Base-by-base conservation (phyloP, 306 rosid genomes). In the Malus fusca region DNA sequence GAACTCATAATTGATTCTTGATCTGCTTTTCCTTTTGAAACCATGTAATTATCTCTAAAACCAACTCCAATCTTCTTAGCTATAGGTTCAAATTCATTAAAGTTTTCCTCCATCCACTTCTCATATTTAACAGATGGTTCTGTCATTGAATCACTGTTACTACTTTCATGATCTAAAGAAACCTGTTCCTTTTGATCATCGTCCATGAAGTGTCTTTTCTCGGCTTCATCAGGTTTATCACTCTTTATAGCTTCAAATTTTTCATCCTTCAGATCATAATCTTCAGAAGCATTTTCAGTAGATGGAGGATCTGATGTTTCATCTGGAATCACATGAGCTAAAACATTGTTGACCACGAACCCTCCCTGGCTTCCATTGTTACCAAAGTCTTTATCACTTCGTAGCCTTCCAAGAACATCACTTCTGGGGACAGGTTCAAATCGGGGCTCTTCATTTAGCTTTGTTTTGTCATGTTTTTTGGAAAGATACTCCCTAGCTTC, bases 401-500 rank as follows among this genome's bases (percentile, higher is more conserved):
- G 83, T 63, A 70, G 82, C 80, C 79, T 80, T 75, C 66, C 71
- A 55, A 80, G 81, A 76, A 64, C 40, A 23, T 56, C 66, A 79
- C 76, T 79, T 71, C 85, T 87, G 55, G 60, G 46, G 75, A 73
- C 43, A 23, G 46, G 63, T 78, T 76, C 76, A 76, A 71, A 68
- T 72, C 48, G 76, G 26, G 72, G n/a, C 69, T 78, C 81, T 68
- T 68, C 61, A 71, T 70, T 61, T 51, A 76, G 55, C 72, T 75
- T 78, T 85, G 74, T 81, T 75, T 89, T 89, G 76, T 72, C 81
- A 76, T 55, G 74, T 80, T 82, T 92, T 72, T 55, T 83, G 3
- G 82, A 86, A 64, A 95, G 96, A 83, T 88, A 95, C 70, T 90
- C 90, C 81, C 88, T 84, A 30, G 98, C 98, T 87, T 95, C 98